phyloP scores from a whole-genome alignment of 768 basidiomycete species.

The Jaapia argillacea region DNA sequence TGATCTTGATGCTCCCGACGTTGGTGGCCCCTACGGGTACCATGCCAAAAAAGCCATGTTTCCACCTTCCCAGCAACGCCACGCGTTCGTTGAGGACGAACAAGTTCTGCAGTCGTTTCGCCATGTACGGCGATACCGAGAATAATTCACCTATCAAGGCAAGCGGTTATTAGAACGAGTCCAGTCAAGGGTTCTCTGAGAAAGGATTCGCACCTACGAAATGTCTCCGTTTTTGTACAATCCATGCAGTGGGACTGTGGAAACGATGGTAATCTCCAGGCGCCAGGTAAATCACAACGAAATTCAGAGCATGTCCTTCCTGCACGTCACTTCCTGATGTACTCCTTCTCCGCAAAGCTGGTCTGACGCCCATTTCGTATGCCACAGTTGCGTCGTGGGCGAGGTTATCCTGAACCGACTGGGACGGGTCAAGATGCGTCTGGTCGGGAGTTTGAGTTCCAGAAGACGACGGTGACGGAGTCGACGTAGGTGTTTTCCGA shows the following conservation, averaged over 20 bases:
- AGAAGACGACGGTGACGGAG: constrained; percentile 5
- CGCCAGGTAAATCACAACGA: constrained; percentile 93
- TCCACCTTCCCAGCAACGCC: constrained; percentile 90
- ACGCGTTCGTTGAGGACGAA: constrained; percentile 99
- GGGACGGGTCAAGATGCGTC: constrained; percentile 62
- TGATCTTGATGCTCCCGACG: constrained; percentile 91
- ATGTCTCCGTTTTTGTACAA: constrained; percentile 91
- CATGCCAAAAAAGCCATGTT: constrained; percentile 94
- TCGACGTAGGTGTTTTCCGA: too few species aligned
- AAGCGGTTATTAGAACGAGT: not conserved
- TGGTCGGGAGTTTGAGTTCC: constrained; percentile 12
- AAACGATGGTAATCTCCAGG: constrained; percentile 98
- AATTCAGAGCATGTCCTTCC: constrained; percentile 80
- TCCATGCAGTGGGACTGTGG: constrained; percentile 94
- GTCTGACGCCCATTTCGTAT: constrained; percentile 53
- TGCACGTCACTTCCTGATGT: constrained; percentile 41
- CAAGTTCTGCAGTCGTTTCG: constrained; percentile 79
- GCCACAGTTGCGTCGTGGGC: constrained; percentile 67
- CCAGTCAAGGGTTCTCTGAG: not conserved
- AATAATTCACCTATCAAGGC: constrained; percentile 82
- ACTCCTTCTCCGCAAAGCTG: constrained; percentile 24
- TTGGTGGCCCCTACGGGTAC: constrained; percentile 98
- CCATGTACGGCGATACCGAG: constrained; percentile 94
- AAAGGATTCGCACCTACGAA: constrained; percentile 65
- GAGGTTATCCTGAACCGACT: constrained; percentile 42